These are phyloP conservation scores for Microcos paniculata DNA, from an alignment of 345 rosid genomes.

Conservation along the genomic window DNA sequence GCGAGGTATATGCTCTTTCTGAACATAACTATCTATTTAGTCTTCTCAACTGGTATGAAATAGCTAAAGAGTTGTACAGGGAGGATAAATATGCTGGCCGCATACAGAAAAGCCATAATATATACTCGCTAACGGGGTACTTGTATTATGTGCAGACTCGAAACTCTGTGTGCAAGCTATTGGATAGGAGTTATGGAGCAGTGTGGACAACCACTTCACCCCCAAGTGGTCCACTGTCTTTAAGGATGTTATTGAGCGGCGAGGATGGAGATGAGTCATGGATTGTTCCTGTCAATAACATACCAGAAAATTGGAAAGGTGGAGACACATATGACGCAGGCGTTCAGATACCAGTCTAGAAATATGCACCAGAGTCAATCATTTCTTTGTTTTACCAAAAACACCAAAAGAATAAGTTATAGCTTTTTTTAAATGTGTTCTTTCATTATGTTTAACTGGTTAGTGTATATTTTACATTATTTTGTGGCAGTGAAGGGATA, in stretches of 20 bases:
- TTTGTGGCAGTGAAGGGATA: background rate
- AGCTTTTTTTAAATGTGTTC: slow-evolving; percentile 8
- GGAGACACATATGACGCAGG: slow-evolving; percentile 68
- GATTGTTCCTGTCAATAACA: slow-evolving; percentile 58
- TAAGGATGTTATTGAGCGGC: slow-evolving; percentile 59
- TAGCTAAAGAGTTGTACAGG: background rate
- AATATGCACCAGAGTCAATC: background rate
- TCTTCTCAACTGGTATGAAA: background rate
- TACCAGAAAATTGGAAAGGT: slow-evolving; percentile 62
- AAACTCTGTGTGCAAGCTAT: slow-evolving; percentile 42
- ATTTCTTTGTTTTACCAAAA: slow-evolving; percentile 1
- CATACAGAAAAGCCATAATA: background rate
- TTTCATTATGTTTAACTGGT: slow-evolving; percentile 10
- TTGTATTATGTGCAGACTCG: slow-evolving; percentile 38
- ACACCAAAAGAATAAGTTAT: background rate
- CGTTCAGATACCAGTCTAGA: slow-evolving; percentile 38
- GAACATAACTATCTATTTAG: background rate
- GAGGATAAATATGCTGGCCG: background rate
- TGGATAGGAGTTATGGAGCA: slow-evolving; percentile 28
- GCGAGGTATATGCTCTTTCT: slow-evolving; percentile 45
- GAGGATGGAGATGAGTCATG: slow-evolving; percentile 62
- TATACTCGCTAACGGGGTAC: background rate
- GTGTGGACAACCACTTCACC: slow-evolving; percentile 44
- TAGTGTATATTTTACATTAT: slow-evolving; percentile 1
- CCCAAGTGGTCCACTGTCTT: slow-evolving; percentile 54